Percentiles rank a stretch among this genome's conserved stretches.
phyloP scores from a whole-genome alignment of 768 basidiomycete genomes.

The Podaxis sp. region DNA sequence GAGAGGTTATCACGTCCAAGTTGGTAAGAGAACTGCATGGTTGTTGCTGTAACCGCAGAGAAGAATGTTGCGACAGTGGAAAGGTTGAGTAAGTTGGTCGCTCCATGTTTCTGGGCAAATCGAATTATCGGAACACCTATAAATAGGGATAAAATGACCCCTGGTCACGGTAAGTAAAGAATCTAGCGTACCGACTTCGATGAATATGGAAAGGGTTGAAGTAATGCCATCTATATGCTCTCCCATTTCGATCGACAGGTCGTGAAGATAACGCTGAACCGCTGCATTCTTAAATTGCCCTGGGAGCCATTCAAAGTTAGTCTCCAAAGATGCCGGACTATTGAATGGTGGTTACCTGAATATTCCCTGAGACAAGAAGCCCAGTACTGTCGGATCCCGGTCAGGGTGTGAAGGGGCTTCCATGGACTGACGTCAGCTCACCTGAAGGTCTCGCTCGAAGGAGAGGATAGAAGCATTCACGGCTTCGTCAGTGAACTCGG shows the following conservation, averaged over 20 bases:
- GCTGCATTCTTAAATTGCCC: slow-evolving; percentile 73
- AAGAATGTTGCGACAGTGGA: slow-evolving; percentile 81
- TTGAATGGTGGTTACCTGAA: slow-evolving; percentile 37
- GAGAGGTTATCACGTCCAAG: slow-evolving; percentile 33
- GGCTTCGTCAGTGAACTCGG: slow-evolving; percentile 74
- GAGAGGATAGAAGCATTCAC: slow-evolving; percentile 65
- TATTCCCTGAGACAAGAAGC: slow-evolving; percentile 69
- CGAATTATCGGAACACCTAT: slow-evolving; percentile 77
- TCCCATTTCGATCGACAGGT: slow-evolving; percentile 72
- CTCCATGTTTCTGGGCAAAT: slow-evolving; percentile 73
- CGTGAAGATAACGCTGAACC: slow-evolving; percentile 74
- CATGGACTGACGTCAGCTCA: slow-evolving; percentile 25
- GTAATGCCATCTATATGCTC: slow-evolving; percentile 72
- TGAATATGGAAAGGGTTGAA: slow-evolving; percentile 67
- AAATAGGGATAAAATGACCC: not conserved
- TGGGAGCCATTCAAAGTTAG: slow-evolving; percentile 22
- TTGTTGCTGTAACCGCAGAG: slow-evolving; percentile 72
- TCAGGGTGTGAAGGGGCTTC: not conserved
- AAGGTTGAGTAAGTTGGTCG: slow-evolving; percentile 67
- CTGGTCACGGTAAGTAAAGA: not conserved
- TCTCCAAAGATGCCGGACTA: not conserved
- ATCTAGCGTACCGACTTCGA: slow-evolving; percentile 61
- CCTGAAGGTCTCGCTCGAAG: slow-evolving; percentile 71
- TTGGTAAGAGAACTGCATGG: slow-evolving; percentile 65
- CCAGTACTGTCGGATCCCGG: slow-evolving; percentile 56